Evolutionary conservation across 352 stramenopile genomes (phyloP).

Genomic region (Pythium brachiatum): DNA sequence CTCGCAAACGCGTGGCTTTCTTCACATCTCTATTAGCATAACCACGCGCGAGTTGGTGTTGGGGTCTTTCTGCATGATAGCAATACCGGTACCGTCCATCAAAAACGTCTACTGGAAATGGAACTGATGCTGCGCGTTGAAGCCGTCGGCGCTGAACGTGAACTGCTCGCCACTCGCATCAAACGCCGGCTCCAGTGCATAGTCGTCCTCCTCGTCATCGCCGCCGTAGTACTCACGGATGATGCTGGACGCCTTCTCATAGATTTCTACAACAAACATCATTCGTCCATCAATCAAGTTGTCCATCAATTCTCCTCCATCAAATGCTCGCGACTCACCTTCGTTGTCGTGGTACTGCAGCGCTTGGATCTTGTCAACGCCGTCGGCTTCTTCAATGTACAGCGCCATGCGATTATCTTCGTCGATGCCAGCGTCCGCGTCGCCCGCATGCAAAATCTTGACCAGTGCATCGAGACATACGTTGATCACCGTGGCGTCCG

Average conservation of each 20-base stretch:
- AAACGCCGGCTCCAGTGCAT: conserved; percentile 45
- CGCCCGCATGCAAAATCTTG: conserved; percentile 89
- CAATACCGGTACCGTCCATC: neutral
- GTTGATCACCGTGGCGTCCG: conserved; percentile 96
- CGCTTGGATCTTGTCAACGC: conserved; percentile 96
- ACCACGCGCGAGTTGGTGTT: too few relatives aligned
- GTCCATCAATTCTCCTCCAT: neutral
- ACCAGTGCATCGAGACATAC: conserved; percentile 97
- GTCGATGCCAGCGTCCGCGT: conserved; percentile 80
- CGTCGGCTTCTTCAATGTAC: conserved; percentile 95
- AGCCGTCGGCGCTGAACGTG: conserved; percentile 47
- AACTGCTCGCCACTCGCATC: conserved; percentile 57
- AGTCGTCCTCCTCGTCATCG: conserved; percentile 96
- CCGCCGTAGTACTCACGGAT: conserved; percentile 97
- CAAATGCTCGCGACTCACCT: conserved; percentile 51
- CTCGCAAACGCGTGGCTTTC: neutral
- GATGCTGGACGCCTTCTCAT: conserved; percentile 94
- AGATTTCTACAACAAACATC: conserved; percentile 65
- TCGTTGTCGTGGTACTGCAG: conserved; percentile 97
- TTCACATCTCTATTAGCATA: too few relatives aligned
- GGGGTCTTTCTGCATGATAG: neutral
- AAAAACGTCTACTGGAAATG: conserved; percentile 25
- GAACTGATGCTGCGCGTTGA: conserved; percentile 21
- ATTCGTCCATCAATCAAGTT: neutral
- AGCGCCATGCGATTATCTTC: conserved; percentile 95